A percentile compares a stretch with the other conserved stretches of the same genome.
phyloP scores from a whole-genome alignment of 345 rosid genomes.

The Pistacia vera region DNA sequence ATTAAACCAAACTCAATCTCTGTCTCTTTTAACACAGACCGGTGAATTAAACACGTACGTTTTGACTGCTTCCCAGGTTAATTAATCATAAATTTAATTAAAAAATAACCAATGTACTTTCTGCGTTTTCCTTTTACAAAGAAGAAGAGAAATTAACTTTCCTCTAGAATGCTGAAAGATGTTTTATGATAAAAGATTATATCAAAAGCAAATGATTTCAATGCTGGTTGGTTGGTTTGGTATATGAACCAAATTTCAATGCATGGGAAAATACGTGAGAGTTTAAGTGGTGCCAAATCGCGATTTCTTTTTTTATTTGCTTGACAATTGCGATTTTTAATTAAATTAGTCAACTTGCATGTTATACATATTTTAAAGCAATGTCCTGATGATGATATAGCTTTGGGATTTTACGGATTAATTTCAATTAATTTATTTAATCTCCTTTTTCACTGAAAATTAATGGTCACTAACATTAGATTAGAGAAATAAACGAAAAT shows the following conservation, averaged over 20 bases:
- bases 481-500: too few relatives aligned
- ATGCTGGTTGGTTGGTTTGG: not conserved
- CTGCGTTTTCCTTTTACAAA: too few relatives aligned
- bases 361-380: not conserved
- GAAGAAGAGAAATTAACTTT: too few relatives aligned
- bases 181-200: not conserved
- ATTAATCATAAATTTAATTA: too few relatives aligned
- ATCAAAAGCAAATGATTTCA: not conserved
- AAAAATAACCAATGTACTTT: too few relatives aligned
- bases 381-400: too few relatives aligned
- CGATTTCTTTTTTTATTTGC: not conserved
- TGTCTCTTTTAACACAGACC: not conserved
- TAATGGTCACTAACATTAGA: too few relatives aligned
- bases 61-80: not conserved
- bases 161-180: not conserved
- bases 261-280: not conserved
- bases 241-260: not conserved
- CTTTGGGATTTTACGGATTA: too few relatives aligned
- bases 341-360: not conserved
- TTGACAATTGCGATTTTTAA: not conserved
- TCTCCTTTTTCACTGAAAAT: too few relatives aligned
- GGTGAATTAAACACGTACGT: not conserved
- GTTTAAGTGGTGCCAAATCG: not conserved
- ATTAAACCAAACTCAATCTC: not conserved
- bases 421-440: too few relatives aligned